Evolutionary conservation across 1,284 basidiomycete genomes (phyloP), one percentile per base, ranked within the genome.

Genomic region (Tylopilus sp.): DNA sequence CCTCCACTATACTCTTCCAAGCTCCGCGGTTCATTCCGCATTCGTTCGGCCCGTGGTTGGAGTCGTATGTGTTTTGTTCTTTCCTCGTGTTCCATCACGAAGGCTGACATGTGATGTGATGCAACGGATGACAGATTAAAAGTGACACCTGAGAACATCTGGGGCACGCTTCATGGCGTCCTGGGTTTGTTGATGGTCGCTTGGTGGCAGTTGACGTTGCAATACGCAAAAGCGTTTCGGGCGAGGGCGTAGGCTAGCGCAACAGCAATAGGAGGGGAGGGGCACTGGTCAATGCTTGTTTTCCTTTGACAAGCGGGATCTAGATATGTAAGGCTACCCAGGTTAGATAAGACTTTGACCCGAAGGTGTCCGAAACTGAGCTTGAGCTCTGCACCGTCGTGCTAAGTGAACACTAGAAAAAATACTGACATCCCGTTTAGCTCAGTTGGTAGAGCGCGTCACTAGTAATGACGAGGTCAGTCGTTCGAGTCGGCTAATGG

Each of bases 21-120:
- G 77, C 85, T 1, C 88, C 88, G 1, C 80, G 88, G 21, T 86
- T 92, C 63, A 83, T 92, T 52, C 86, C 88, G 12, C 74, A 81
- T 53, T 75, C 80, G 0, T 81, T 91, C 50, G 89, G 90, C 1
- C 46, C 74, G 0, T 44, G 77, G 17, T 69, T 77, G 12, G 86
- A 90, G 38, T 50, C 63, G 83, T 88, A 59, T 49, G 82, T 77
- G 7, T 39, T 38, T 12, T 29, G 50, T 30, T 9, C 15, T 10
- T 14, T n/a, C 9, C 8, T 26, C 21, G 5, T 17, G 14, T 6
- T 4, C 4, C 15, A 4, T 40, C 9, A 4, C 18, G 10, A 21
- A 18, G 17, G 18, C 29, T 43, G 41, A 43, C 14, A 21, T 8
- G 18, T 8, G 28, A 15, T 30, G 3, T 17, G 18, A 46, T 8